Conservation (phyloP, 208 protist species). For the Trypanosoma theileri region DNA sequence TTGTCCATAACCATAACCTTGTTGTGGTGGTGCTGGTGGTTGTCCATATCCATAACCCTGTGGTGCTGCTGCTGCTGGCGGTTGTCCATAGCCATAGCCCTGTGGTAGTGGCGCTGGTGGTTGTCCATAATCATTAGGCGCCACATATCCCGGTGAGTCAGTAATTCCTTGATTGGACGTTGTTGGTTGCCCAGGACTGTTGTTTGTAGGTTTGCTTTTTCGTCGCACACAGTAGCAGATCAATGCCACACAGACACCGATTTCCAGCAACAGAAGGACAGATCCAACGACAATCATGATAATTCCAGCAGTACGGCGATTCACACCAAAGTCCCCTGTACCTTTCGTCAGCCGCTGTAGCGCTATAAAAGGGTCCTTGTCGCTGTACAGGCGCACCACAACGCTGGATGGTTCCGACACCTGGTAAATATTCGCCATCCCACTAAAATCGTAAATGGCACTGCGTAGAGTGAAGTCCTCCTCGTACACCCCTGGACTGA, state of each 20-base stretch:
- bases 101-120: conserved; percentile 16
- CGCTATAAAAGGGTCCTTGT: conserved; percentile 26
- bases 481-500: conserved; percentile 6
- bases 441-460: conserved; percentile 11
- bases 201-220: conserved; percentile 5
- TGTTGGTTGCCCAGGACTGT: neutral
- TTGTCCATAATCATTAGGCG: conserved; percentile 7
- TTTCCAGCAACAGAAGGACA: conserved; percentile 22
- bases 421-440: conserved; percentile 2
- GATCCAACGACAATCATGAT: conserved; percentile 15
- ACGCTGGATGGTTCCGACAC: neutral
- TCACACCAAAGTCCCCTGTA: conserved; percentile 8
- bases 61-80: neutral
- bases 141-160: neutral
- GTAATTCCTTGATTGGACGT: neutral
- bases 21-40: neutral
- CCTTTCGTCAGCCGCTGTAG: conserved; percentile 15
- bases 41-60: conserved; percentile 16
- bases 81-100: conserved; percentile 11
- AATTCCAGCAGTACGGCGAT: conserved; percentile 16
- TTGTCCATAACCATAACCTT: neutral
- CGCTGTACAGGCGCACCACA: conserved; percentile 28
- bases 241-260: conserved; percentile 7
- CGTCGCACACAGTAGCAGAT: conserved; percentile 21
- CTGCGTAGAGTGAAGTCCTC: conserved; percentile 13